These are phyloP conservation scores for Pseudonitzschia multistriata DNA, from an alignment of 108 stramenopile genomes.

Conservation along the genomic window DNA sequence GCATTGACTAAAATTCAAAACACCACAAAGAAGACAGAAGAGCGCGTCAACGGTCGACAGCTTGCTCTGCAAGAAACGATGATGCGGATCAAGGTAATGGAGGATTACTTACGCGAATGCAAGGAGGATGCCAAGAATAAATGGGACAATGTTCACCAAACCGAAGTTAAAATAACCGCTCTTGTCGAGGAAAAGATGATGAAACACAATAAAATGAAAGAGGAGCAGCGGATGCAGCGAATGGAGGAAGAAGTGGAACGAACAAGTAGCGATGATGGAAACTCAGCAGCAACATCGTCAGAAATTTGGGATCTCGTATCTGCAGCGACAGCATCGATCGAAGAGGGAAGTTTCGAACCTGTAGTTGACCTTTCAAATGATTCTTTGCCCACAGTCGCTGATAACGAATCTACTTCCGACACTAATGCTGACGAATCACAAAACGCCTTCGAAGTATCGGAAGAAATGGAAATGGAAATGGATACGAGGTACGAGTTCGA, in stretches of 20 bases:
- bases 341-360: constrained; percentile 62
- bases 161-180: constrained; percentile 47
- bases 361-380: constrained; percentile 45
- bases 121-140: constrained; percentile 43
- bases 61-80: constrained; percentile 43
- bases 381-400: neutral
- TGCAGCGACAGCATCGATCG: constrained; percentile 53
- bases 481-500: constrained; percentile 55
- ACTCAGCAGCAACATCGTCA: constrained; percentile 17
- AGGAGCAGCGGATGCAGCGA: constrained; percentile 38
- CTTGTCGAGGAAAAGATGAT: constrained; percentile 46
- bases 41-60: constrained; percentile 36
- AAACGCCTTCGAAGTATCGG: neutral
- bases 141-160: constrained; percentile 57
- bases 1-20: constrained; percentile 35
- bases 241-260: constrained; percentile 18
- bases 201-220: constrained; percentile 39
- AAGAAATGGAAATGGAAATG: constrained; percentile 3
- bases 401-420: neutral
- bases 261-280: neutral
- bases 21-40: constrained; percentile 35
- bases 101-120: constrained; percentile 38
- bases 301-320: constrained; percentile 70
- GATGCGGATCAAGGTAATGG: constrained; percentile 38
- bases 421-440: neutral